Evolutionary conservation across 2,329 filamentous ascomycete species (phyloP).

Genomic region (Penicillium brasilianum): DNA sequence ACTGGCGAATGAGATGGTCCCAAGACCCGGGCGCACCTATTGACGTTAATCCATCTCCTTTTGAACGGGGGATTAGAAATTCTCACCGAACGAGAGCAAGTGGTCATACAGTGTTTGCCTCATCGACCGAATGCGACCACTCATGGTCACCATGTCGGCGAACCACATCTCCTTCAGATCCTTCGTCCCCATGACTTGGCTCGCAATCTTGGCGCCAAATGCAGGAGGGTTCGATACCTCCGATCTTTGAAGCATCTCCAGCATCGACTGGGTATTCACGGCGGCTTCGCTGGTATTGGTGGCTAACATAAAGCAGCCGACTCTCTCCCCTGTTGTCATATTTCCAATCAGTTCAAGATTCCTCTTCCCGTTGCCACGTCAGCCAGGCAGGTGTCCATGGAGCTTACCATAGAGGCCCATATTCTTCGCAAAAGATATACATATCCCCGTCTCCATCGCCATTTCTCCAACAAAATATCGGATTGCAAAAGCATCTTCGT

Average conservation of each 20-base stretch:
- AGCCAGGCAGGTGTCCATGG: too few species aligned
- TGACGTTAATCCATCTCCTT: not conserved
- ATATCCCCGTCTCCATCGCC: conserved; percentile 37
- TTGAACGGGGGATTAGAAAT: not conserved
- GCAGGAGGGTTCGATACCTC: conserved; percentile 95
- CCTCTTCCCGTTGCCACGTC: not conserved
- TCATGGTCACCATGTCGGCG: conserved; percentile 86
- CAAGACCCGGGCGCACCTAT: conserved; percentile 74
- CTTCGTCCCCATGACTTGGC: conserved; percentile 76
- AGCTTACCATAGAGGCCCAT: conserved; percentile 39
- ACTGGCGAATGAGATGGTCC: conserved; percentile 72
- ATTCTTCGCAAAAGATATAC: conserved; percentile 64
- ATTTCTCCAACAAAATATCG: conserved; percentile 59
- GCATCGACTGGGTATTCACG: conserved; percentile 24
- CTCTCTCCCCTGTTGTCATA: not conserved
- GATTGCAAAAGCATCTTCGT: conserved; percentile 36
- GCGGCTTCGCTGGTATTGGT: not conserved
- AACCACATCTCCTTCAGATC: conserved; percentile 85
- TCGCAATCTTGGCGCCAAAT: conserved; percentile 86
- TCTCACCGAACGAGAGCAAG: conserved; percentile 50
- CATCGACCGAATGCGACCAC: conserved; percentile 89
- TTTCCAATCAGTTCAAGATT: not conserved
- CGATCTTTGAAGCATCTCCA: conserved; percentile 67
- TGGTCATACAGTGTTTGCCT: conserved; percentile 74
- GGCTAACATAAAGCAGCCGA: not conserved